Evolutionary conservation across 2,329 filamentous ascomycete species (phyloP).

Genomic region (Aspergillaceae sp.): DNA sequence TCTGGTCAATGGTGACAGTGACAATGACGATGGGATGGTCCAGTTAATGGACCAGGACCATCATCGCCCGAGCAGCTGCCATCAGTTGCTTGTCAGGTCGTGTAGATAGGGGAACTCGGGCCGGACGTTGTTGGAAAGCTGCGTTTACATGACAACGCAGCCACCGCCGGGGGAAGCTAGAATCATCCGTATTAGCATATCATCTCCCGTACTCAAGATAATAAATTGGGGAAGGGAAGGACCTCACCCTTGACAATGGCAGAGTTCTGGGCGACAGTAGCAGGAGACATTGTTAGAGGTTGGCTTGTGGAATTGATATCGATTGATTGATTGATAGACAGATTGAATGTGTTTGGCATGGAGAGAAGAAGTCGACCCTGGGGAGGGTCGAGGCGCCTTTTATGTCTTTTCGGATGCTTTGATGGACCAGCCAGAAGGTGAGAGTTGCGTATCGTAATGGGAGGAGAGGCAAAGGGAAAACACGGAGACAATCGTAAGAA

Average conservation of each 20-base stretch:
- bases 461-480: background rate
- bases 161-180: constrained; percentile 20
- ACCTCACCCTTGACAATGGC: constrained; percentile 17
- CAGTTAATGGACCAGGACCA: too few species aligned
- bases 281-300: constrained; percentile 17
- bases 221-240: background rate
- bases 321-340: too few species aligned
- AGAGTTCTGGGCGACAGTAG: constrained; percentile 13
- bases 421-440: background rate
- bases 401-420: background rate
- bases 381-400: constrained; percentile 1
- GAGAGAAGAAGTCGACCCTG: background rate
- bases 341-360: background rate
- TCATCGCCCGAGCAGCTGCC: too few species aligned
- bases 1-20: too few species aligned
- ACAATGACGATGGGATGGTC: too few species aligned
- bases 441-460: background rate
- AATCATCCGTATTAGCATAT: constrained; percentile 3
- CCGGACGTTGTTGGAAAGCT: background rate
- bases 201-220: background rate
- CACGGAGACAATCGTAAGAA: background rate
- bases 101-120: background rate
- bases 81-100: background rate
- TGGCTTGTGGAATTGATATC: constrained; percentile 3
- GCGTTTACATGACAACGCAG: constrained; percentile 23